Evolutionary conservation across 2,329 filamentous ascomycete genomes (phyloP).

Genomic region (Penicillium expansum): DNA sequence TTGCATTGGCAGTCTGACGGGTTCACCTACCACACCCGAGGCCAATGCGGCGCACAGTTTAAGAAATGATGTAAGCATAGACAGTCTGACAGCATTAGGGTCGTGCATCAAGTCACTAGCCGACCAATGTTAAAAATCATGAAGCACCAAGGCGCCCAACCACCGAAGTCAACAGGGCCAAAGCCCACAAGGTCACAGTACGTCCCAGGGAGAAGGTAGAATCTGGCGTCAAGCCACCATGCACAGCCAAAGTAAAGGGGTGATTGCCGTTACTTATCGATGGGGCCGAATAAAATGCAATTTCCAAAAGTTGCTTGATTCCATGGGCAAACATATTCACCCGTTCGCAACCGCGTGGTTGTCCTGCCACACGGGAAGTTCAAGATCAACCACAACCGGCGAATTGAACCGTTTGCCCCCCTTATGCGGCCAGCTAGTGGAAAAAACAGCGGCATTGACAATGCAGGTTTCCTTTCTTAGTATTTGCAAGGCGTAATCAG

Average conservation of each 20-base stretch:
- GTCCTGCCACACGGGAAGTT: constrained; percentile 60
- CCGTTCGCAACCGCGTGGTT: constrained; percentile 3
- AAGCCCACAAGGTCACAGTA: constrained; percentile 17
- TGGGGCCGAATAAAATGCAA: neutral
- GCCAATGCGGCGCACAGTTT: neutral
- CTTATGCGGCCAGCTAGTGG: constrained; percentile 61
- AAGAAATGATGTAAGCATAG: constrained; percentile 4
- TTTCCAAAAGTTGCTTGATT: neutral
- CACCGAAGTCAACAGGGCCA: constrained; percentile 8
- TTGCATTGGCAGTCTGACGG: constrained; percentile 11
- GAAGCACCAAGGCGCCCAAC: constrained; percentile 19
- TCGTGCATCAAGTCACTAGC: constrained; percentile 1
- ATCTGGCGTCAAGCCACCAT: constrained; percentile 19
- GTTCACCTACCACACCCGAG: neutral
- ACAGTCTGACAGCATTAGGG: constrained; percentile 15
- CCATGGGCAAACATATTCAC: neutral
- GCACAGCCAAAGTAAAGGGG: constrained; percentile 8
- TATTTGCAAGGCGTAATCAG: constrained; percentile 17
- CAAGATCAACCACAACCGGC: constrained; percentile 78
- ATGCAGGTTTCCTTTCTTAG: constrained; percentile 68
- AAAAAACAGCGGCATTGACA: constrained; percentile 75
- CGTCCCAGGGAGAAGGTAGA: constrained; percentile 4
- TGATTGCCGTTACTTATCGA: constrained; percentile 5
- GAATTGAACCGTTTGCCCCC: constrained; percentile 68
- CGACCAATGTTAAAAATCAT: constrained; percentile 9